Conservation (phyloP, 2,329 filamentous ascomycete genomes). For the Penicillium hordei region DNA sequence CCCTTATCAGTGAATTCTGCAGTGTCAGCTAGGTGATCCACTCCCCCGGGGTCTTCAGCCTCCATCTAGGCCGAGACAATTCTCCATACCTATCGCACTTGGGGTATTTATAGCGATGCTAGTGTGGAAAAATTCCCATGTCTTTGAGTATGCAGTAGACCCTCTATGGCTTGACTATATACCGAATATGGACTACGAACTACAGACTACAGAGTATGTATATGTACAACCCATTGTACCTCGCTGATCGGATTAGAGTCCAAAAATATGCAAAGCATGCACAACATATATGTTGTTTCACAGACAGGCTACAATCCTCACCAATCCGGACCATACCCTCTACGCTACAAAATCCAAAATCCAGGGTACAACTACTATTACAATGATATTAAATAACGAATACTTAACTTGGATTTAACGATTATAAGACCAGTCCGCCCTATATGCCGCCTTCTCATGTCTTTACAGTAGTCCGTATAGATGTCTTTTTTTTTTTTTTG, state of each 20-base stretch:
- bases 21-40: not conserved
- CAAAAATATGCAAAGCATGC: no score
- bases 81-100: not conserved
- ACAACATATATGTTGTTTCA: not conserved
- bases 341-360: not conserved
- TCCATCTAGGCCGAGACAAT: slow-evolving; percentile 1
- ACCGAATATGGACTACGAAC: no score
- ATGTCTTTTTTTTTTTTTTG: not conserved
- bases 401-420: not conserved
- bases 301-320: not conserved
- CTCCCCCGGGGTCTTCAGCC: slow-evolving; percentile 2
- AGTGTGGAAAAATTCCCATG: not conserved
- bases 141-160: not conserved
- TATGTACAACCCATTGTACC: no score
- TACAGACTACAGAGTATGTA: no score
- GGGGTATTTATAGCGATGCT: not conserved
- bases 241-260: no score
- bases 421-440: not conserved
- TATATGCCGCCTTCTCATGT: not conserved
- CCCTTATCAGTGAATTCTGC: not conserved
- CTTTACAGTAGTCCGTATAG: not conserved
- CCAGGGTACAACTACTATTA: not conserved
- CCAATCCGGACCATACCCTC: not conserved
- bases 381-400: not conserved
- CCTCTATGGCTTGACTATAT: not conserved